phyloP scores from a whole-genome alignment of 257 asterid species.

The Solanum ossicruentum region DNA sequence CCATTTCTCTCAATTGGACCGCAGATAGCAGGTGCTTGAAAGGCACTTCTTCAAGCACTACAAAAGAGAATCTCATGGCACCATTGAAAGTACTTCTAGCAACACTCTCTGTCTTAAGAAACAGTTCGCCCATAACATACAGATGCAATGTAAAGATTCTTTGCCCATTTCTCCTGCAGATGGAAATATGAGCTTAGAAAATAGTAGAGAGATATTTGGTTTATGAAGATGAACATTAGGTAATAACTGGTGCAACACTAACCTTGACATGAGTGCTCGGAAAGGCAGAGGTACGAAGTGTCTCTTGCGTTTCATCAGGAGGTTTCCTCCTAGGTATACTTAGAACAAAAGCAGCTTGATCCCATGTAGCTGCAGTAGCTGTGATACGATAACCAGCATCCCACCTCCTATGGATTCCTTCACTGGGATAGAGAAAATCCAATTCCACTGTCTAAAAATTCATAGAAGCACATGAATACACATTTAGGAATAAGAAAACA shows the following conservation, averaged over 20 bases:
- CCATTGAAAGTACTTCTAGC: not conserved
- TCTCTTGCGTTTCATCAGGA: conserved; percentile 43
- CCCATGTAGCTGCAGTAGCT: conserved; percentile 51
- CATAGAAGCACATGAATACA: not conserved
- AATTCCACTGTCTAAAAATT: conserved; percentile 51
- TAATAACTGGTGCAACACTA: not conserved
- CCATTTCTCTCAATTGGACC: not conserved
- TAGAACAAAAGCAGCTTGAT: conserved; percentile 59
- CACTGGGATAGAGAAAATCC: conserved; percentile 71
- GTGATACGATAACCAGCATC: conserved; percentile 62
- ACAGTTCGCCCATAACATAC: conserved; percentile 32
- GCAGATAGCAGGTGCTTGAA: not conserved
- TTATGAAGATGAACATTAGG: not conserved
- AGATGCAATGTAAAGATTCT: conserved; percentile 25
- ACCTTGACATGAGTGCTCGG: conserved; percentile 55
- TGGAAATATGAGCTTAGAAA: not conserved
- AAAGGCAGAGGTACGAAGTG: conserved; percentile 51
- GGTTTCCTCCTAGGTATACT: conserved; percentile 48
- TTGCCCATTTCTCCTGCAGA: conserved; percentile 37
- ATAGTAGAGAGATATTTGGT: not conserved
- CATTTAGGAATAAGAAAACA: not conserved
- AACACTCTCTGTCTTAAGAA: conserved; percentile 3
- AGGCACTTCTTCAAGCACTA: not conserved
- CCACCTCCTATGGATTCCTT: conserved; percentile 68
- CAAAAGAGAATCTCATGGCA: not conserved